Percentiles rank a stretch among this genome's conserved stretches.
These are phyloP conservation scores for Sanghuangporus sanghuang DNA, from an alignment of 1,284 basidiomycete species.

Conservation along the genomic window DNA sequence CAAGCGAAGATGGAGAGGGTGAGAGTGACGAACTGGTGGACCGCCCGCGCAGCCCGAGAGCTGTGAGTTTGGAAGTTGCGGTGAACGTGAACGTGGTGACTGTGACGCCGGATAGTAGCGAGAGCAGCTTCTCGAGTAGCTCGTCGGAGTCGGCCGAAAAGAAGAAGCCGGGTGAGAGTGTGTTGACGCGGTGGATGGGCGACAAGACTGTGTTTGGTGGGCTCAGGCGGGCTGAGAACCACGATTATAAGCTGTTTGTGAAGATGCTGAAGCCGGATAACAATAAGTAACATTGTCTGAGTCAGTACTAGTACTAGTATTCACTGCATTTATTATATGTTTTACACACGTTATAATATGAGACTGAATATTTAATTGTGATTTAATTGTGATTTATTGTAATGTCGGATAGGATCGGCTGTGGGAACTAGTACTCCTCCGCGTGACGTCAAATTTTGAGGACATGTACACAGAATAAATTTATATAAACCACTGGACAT, in stretches of 20 bases:
- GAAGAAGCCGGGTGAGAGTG: neutral
- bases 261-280: too few relatives aligned
- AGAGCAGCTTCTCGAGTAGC: neutral
- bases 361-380: neutral
- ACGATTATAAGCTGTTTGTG: slow-evolving; percentile 10
- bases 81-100: neutral
- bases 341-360: too few relatives aligned
- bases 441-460: neutral
- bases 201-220: slow-evolving; percentile 6
- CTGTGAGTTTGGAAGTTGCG: neutral
- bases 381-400: neutral
- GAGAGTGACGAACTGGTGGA: neutral
- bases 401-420: neutral
- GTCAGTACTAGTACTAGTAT: neutral
- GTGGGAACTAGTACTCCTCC: neutral
- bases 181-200: neutral
- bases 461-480: neutral
- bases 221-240: neutral
- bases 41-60: neutral
- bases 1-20: neutral
- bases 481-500: neutral
- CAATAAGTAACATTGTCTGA: too few relatives aligned
- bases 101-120: neutral
- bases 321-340: neutral
- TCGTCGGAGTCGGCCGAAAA: neutral